Evolutionary conservation across 352 stramenopile species (phyloP).

Genomic region (Paralagenidium karlingii): DNA sequence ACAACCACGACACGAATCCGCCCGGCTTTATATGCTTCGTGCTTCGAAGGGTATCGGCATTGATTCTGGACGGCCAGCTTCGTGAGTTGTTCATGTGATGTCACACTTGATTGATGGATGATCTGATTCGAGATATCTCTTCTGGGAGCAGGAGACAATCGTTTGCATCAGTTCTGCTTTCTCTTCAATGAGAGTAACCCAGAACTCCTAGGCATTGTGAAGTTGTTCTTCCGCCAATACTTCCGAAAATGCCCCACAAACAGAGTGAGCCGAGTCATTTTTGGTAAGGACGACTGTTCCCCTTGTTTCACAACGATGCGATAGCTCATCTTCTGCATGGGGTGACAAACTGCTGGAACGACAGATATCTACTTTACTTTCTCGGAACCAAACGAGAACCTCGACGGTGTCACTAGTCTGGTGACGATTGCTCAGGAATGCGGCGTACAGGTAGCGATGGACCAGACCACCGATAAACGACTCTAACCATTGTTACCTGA

Average conservation of each 20-base stretch:
- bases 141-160: conserved; percentile 2
- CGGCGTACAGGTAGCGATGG: too few relatives aligned
- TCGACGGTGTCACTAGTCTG: too few relatives aligned
- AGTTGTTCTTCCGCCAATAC: conserved; percentile 5
- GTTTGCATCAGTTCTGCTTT: neutral
- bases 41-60: neutral
- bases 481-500: too few relatives aligned
- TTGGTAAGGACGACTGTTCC: conserved; percentile 1
- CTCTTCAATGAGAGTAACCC: neutral
- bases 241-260: conserved; percentile 1
- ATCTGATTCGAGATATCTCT: too few relatives aligned
- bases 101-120: too few relatives aligned
- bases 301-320: neutral
- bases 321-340: neutral
- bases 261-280: neutral
- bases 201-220: neutral
- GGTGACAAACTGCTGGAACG: neutral
- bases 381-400: too few relatives aligned
- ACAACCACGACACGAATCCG: too few relatives aligned
- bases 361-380: too few relatives aligned
- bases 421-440: too few relatives aligned
- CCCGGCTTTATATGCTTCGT: too few relatives aligned
- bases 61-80: conserved; percentile 2
- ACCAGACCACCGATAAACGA: too few relatives aligned
- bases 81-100: too few relatives aligned